Percentiles rank a stretch among this genome's conserved stretches.
phyloP scores from a whole-genome alignment of 2,329 filamentous ascomycete species.

The Cordyceps cateniannulata region DNA sequence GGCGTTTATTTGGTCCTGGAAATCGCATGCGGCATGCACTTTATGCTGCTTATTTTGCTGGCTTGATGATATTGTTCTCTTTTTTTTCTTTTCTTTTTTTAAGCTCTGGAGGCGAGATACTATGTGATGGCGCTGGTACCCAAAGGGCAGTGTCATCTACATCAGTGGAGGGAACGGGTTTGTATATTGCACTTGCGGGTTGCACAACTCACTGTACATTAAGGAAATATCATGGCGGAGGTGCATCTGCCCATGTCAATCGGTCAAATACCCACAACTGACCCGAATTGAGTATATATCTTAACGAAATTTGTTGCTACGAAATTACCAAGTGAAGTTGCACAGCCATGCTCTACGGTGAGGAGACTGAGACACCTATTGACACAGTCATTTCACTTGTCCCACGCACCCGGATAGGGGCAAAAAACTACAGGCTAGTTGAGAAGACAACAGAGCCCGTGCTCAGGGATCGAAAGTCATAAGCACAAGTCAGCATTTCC shows the following conservation, averaged over 20 bases:
- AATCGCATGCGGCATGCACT: neutral
- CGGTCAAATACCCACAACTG: slow-evolving; percentile 11
- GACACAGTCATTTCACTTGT: slow-evolving; percentile 3
- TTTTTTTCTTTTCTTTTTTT: too few species aligned
- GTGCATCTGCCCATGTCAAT: neutral
- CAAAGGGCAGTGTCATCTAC: slow-evolving; percentile 9
- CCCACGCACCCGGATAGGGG: slow-evolving; percentile 1
- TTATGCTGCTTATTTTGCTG: neutral
- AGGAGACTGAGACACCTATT: neutral
- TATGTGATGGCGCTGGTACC: slow-evolving; percentile 7
- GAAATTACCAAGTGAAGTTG: neutral
- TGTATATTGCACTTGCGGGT: slow-evolving; percentile 6
- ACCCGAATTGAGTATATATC: slow-evolving; percentile 6
- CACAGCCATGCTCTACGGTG: neutral
- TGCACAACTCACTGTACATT: slow-evolving; percentile 9
- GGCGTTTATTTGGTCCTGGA: slow-evolving; percentile 4
- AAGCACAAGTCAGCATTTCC: neutral
- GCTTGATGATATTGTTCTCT: neutral
- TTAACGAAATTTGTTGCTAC: neutral
- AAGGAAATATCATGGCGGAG: neutral
- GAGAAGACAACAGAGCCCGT: neutral
- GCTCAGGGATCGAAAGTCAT: neutral
- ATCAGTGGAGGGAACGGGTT: neutral
- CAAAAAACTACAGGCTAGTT: too few species aligned
- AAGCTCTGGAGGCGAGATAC: neutral